Base-by-base conservation (phyloP, 2,329 filamentous ascomycete genomes). In the Ophiostoma triangulosporum region DNA sequence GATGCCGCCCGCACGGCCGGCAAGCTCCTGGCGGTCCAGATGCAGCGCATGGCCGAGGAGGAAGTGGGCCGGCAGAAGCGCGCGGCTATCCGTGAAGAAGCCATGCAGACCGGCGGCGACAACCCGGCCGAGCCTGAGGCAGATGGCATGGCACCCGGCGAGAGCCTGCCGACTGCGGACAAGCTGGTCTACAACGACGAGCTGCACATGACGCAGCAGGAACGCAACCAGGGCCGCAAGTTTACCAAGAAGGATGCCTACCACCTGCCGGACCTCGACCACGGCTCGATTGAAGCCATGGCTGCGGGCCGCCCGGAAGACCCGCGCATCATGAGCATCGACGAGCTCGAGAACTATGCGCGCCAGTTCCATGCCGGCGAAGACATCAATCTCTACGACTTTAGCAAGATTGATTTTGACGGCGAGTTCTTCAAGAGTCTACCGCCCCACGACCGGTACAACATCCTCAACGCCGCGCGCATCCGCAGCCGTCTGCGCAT, bases 331-430 rank as follows among this genome's bases (percentile, higher is more conserved):
- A 97, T 98, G 93, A 94, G 86, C 52, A 78, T 94, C 24, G 88
- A 95, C 63, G 91, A 98, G 64, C 70, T 98, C 55, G 88, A 97
- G 68, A 84, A 91, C 60, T 98, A 98, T 65, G 91, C 94, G 3
- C 76, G 84, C 51, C 90, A 97, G 59, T 97, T 97, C 62, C 81
- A 96, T 62, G 81, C 81, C 57, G 93, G 93, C 53, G 89, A 97
- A 67, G 91, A 97, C 65, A 85, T 97, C 61, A 83, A 84, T 59
- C 69, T 90, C 5, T 97, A 97, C 68, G 91, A 97, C 68, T 98
- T 98, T 64, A 94, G 87, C 64, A 97, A 97, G 69, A 98, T 98
- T 61, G 93, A 98, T 64, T 98, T 97, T 62, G 86, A 97, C 60
- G 88, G 90, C 60, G 82, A 91, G 12, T 98, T 98, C 68, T 98